Conservation (phyloP, 345 rosid species). For the Angophora floribunda region DNA sequence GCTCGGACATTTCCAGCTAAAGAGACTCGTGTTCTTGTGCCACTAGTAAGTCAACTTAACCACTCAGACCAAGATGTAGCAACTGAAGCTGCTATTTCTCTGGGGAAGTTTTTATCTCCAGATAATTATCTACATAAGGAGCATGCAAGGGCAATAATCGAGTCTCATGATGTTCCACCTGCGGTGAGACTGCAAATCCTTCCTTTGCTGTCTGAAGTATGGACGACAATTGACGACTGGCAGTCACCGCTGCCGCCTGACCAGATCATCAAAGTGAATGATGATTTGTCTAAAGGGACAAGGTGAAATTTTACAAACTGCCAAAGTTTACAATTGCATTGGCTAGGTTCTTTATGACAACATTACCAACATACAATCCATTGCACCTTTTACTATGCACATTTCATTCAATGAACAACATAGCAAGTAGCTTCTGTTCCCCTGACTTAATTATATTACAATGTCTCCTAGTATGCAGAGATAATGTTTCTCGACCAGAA, state of each 20-base stretch:
- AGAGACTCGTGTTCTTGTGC: slow-evolving; percentile 3
- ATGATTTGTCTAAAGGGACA: background rate
- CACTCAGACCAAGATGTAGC: background rate
- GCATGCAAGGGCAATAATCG: slow-evolving; percentile 1
- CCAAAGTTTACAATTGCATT: background rate
- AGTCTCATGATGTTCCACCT: background rate
- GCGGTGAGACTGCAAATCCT: slow-evolving; percentile 1
- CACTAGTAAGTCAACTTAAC: slow-evolving; percentile 4
- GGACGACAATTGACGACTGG: background rate
- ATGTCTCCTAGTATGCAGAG: background rate
- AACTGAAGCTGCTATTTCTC: slow-evolving; percentile 4
- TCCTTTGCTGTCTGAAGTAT: background rate
- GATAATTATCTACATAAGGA: slow-evolving; percentile 1
- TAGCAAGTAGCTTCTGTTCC: background rate
- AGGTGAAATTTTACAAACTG: background rate
- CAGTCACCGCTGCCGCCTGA: background rate
- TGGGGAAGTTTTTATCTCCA: slow-evolving; percentile 4
- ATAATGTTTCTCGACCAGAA: no score
- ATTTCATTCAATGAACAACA: background rate
- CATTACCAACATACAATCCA: background rate
- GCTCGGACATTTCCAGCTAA: slow-evolving; percentile 12
- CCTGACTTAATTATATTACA: background rate
- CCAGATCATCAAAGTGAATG: background rate
- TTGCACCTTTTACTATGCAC: background rate
- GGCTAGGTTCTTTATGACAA: background rate